A percentile compares a stretch with the other conserved stretches of the same genome.
Evolutionary conservation across 2,329 filamentous ascomycete genomes (phyloP).

Genomic region (Didymella keratinophila): DNA sequence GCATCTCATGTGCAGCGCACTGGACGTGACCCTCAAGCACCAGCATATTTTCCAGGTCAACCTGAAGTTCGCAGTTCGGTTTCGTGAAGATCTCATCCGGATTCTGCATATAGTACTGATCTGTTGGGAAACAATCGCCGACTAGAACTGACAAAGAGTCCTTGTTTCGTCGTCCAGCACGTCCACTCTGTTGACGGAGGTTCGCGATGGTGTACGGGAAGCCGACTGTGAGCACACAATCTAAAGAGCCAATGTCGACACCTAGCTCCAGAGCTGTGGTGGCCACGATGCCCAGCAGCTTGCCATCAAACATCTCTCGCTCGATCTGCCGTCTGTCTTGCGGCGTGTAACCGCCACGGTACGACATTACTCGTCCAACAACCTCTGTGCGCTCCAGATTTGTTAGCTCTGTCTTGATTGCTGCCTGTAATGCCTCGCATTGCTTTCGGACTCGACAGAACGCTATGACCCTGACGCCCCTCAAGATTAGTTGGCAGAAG

Average conservation of each 20-base stretch:
- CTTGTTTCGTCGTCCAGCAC: conserved; percentile 89
- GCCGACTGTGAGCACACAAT: conserved; percentile 91
- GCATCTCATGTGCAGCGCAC: conserved; percentile 95
- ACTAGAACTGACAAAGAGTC: conserved; percentile 91
- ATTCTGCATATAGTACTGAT: conserved; percentile 97
- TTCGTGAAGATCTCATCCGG: conserved; percentile 92
- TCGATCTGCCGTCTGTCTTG: conserved; percentile 90
- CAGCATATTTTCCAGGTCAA: conserved; percentile 91
- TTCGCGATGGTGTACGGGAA: conserved; percentile 98
- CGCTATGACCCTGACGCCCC: conserved; percentile 89
- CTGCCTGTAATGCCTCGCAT: conserved; percentile 83
- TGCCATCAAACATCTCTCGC: conserved; percentile 95
- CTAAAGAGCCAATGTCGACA: conserved; percentile 92
- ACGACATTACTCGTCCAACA: conserved; percentile 86
- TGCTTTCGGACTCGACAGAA: conserved; percentile 89
- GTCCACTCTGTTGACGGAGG: conserved; percentile 89
- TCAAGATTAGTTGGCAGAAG: conserved; percentile 87
- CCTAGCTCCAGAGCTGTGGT: conserved; percentile 93
- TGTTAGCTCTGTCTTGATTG: conserved; percentile 79
- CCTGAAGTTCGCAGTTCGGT: conserved; percentile 86
- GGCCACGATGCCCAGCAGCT: conserved; percentile 89
- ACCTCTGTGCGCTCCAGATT: conserved; percentile 77
- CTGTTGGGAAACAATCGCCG: conserved; percentile 86
- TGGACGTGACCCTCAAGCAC: conserved; percentile 94
- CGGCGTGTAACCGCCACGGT: conserved; percentile 92